Percentiles rank a stretch among this genome's conserved stretches.
Evolutionary conservation across 1,284 basidiomycete species (phyloP).

Genomic region (Lignosus rhinocerotis): DNA sequence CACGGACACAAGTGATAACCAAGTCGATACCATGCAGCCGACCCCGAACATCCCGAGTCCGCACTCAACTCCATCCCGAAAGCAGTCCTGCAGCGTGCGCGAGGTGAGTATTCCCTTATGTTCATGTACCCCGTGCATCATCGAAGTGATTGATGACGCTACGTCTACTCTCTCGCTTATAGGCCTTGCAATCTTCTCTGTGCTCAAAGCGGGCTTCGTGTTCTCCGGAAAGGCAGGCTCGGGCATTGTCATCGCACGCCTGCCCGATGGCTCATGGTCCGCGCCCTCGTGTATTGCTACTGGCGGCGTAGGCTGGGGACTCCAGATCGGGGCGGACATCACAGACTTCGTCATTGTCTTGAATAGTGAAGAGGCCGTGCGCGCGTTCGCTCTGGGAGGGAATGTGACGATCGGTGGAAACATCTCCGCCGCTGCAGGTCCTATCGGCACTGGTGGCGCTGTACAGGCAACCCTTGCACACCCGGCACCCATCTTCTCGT

Average conservation of each 20-base stretch:
- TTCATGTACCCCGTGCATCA: neutral
- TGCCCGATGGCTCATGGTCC: conserved; percentile 96
- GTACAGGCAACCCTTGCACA: conserved; percentile 87
- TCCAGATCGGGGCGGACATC: conserved; percentile 92
- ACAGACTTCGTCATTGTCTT: conserved; percentile 92
- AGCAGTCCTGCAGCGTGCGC: conserved; percentile 85
- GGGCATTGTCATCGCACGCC: conserved; percentile 90
- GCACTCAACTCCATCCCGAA: conserved; percentile 97
- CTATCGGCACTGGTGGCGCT: conserved; percentile 93
- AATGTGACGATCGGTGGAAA: conserved; percentile 95
- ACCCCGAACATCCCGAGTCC: conserved; percentile 85
- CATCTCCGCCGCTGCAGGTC: conserved; percentile 84
- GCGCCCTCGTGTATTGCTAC: conserved; percentile 98
- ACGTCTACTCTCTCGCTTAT: neutral
- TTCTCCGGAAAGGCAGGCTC: conserved; percentile 97
- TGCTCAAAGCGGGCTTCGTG: conserved; percentile 92
- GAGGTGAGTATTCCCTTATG: conserved; percentile 53
- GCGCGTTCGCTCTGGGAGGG: conserved; percentile 92
- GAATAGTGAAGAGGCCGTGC: conserved; percentile 95
- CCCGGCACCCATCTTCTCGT: conserved; percentile 97
- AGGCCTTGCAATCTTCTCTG: conserved; percentile 96
- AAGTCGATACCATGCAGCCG: conserved; percentile 52
- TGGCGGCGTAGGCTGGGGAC: conserved; percentile 92
- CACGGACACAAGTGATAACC: neutral
- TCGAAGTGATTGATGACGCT: neutral